These are phyloP conservation scores for Fraxinus anomala DNA, from an alignment of 257 asterid genomes.

Conservation along the genomic window DNA sequence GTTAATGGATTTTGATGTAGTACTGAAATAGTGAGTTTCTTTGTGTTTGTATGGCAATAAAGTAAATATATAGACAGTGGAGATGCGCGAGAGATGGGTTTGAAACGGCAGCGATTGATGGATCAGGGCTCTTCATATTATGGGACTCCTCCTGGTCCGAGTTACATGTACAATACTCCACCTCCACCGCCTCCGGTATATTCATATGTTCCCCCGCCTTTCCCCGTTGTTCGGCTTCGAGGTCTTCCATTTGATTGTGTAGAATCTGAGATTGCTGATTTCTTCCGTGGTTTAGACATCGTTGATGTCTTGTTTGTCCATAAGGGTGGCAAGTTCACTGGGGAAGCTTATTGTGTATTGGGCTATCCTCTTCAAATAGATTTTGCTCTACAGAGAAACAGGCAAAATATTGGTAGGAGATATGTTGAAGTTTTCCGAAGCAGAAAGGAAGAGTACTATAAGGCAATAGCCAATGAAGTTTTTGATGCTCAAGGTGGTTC, in stretches of 20 bases:
- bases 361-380: conserved; percentile 90
- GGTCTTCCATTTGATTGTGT: conserved; percentile 96
- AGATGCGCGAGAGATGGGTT: conserved; percentile 87
- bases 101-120: conserved; percentile 87
- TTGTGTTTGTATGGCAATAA: conserved; percentile 23
- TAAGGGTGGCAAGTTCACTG: conserved; percentile 72
- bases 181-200: conserved; percentile 68
- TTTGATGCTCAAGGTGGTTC: conserved; percentile 71
- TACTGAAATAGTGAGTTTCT: conserved; percentile 27
- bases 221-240: conserved; percentile 92
- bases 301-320: conserved; percentile 83
- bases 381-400: conserved; percentile 83
- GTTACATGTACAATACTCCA: conserved; percentile 74
- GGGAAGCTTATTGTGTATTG: conserved; percentile 84
- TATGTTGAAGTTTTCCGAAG: conserved; percentile 93
- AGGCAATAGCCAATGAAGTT: conserved; percentile 83
- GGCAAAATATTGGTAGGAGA: conserved; percentile 88
- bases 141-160: conserved; percentile 56
- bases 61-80: conserved; percentile 68
- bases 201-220: conserved; percentile 74
- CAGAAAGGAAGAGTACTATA: conserved; percentile 83
- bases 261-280: conserved; percentile 77
- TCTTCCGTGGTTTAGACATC: conserved; percentile 80
- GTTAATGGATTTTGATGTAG: conserved; percentile 1
- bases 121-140: conserved; percentile 75